A percentile compares a stretch with the other conserved stretches of the same genome.
These are phyloP conservation scores for Monosiga brevicollis DNA, from an alignment of 78 protist species.

Conservation along the genomic window DNA sequence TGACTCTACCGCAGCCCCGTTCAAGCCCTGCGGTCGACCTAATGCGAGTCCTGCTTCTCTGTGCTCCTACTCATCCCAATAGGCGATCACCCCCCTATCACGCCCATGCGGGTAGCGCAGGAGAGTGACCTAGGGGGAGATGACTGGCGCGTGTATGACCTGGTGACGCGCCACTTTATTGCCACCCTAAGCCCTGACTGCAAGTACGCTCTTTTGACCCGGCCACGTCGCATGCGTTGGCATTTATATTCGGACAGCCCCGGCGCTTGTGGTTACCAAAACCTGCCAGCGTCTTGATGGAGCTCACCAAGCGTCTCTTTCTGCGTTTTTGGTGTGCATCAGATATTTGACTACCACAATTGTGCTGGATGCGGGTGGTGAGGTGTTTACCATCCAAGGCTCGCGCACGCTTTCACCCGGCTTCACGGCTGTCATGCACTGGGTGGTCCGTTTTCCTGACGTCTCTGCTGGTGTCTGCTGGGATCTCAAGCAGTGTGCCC, in stretches of 20 bases:
- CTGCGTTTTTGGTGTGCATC: not conserved
- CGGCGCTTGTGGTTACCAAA: not conserved
- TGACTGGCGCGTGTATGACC: conserved; percentile 41
- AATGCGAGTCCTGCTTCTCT: no score
- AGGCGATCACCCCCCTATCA: conserved; percentile 76
- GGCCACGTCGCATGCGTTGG: not conserved
- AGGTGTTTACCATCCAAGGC: not conserved
- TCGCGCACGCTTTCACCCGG: not conserved
- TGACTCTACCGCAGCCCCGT: no score
- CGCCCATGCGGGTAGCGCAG: conserved; percentile 26
- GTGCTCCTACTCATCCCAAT: no score
- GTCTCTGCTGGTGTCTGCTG: not conserved
- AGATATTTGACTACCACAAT: not conserved
- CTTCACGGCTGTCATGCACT: conserved; percentile 11
- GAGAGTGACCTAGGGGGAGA: not conserved
- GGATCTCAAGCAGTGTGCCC: not conserved
- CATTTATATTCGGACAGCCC: not conserved
- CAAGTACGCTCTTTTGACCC: not conserved
- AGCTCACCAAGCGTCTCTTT: not conserved
- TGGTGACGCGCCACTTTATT: conserved; percentile 30
- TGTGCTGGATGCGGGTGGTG: not conserved
- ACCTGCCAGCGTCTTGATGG: not conserved
- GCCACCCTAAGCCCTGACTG: conserved; percentile 26
- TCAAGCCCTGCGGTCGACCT: no score
- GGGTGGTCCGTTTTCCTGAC: not conserved